A percentile compares a stretch with the other conserved stretches of the same genome.
Evolutionary conservation across 768 basidiomycete genomes (phyloP).

Genomic region (Saitozyma sp.): DNA sequence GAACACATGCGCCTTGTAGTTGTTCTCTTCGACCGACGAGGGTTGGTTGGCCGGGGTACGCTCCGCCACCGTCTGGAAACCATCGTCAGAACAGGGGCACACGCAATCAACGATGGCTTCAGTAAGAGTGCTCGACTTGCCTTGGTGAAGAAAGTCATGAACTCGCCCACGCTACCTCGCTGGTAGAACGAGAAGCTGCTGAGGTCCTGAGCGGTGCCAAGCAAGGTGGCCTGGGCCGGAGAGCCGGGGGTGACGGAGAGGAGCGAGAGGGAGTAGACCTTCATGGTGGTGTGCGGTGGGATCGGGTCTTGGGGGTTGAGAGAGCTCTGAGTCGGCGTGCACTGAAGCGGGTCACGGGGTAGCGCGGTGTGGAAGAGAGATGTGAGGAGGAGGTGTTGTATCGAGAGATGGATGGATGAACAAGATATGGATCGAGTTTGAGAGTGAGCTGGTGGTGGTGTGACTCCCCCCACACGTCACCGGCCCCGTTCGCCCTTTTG

Average conservation of each 20-base stretch:
- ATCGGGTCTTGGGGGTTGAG: background rate
- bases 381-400: background rate
- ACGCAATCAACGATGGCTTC: background rate
- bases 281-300: slow-evolving; percentile 60
- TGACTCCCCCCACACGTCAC: background rate
- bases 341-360: background rate
- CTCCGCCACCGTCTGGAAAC: slow-evolving; percentile 73
- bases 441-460: background rate
- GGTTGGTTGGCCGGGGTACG: slow-evolving; percentile 83
- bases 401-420: background rate
- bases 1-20: slow-evolving; percentile 89
- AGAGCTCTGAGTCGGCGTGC: background rate
- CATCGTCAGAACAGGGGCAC: background rate
- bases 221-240: slow-evolving; percentile 62
- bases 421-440: background rate
- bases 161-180: slow-evolving; percentile 79
- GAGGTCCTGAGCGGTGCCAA: slow-evolving; percentile 73
- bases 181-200: slow-evolving; percentile 94
- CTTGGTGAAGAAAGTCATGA: slow-evolving; percentile 86
- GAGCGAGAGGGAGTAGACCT: slow-evolving; percentile 79
- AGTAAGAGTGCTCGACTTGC: slow-evolving; percentile 15
- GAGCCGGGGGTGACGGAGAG: slow-evolving; percentile 65
- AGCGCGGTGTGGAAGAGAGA: background rate
- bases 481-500: background rate
- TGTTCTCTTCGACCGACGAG: slow-evolving; percentile 91